These are phyloP conservation scores for Oryza officinalis DNA, from an alignment of 176 grass and related monocot species.

Conservation along the genomic window DNA sequence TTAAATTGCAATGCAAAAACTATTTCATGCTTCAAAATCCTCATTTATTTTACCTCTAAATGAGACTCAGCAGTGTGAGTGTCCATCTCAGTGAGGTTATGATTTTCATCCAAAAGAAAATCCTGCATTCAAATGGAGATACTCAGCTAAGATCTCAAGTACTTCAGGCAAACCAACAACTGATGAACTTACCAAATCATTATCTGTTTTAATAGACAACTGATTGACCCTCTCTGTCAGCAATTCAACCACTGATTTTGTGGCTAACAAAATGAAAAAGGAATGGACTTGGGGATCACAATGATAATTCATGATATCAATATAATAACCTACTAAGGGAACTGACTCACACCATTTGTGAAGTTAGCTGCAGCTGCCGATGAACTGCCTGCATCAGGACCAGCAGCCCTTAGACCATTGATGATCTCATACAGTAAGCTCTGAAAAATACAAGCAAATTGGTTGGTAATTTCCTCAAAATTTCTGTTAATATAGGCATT, in stretches of 20 bases:
- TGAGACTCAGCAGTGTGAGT: slow-evolving; percentile 41
- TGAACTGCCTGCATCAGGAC: slow-evolving; percentile 78
- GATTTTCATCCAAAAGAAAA: slow-evolving; percentile 84
- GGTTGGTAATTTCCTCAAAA: slow-evolving; percentile 19
- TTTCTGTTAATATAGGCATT: slow-evolving; percentile 12
- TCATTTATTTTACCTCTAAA: slow-evolving; percentile 50
- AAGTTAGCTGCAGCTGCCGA: slow-evolving; percentile 70
- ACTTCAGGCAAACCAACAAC: slow-evolving; percentile 15
- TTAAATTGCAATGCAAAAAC: slow-evolving; percentile 1
- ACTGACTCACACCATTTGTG: slow-evolving; percentile 52
- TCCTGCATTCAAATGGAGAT: slow-evolving; percentile 58
- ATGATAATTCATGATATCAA: background rate
- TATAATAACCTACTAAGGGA: slow-evolving; percentile 1
- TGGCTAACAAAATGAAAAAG: slow-evolving; percentile 58
- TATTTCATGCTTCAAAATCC: background rate
- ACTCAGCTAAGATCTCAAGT: slow-evolving; percentile 27
- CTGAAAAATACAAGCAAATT: slow-evolving; percentile 49
- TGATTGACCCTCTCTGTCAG: slow-evolving; percentile 86
- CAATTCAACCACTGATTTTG: slow-evolving; percentile 97
- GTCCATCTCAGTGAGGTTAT: slow-evolving; percentile 62
- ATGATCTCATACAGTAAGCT: slow-evolving; percentile 97
- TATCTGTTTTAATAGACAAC: slow-evolving; percentile 68
- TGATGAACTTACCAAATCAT: slow-evolving; percentile 70
- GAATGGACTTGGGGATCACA: slow-evolving; percentile 21
- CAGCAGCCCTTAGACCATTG: slow-evolving; percentile 64